Evolutionary conservation across 192 early-diverging fungal species (phyloP).

Genomic region (Backusella mclennaniae): DNA sequence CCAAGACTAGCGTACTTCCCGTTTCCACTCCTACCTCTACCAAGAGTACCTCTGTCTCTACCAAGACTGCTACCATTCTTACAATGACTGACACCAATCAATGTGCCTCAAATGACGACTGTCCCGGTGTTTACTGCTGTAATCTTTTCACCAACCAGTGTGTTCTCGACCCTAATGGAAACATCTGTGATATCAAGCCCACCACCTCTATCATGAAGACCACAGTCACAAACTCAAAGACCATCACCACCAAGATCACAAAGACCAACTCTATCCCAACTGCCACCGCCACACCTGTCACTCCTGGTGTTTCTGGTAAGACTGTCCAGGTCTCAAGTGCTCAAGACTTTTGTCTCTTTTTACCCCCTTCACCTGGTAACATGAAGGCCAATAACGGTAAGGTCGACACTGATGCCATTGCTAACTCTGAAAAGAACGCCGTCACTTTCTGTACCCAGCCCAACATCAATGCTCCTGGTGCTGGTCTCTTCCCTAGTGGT

Average conservation of each 20-base stretch:
- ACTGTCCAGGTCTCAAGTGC: conserved; percentile 19
- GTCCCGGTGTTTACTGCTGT: conserved; percentile 26
- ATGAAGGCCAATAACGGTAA: conserved; percentile 15
- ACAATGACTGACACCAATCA: conserved; percentile 10
- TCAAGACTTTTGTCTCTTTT: conserved; percentile 32
- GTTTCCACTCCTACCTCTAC: background rate
- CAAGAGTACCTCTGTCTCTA: background rate
- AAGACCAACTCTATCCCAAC: conserved; percentile 1
- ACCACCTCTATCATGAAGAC: background rate
- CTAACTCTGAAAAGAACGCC: conserved; percentile 41
- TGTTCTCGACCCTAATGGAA: conserved; percentile 23
- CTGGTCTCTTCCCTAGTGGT: conserved; percentile 34
- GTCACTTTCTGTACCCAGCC: conserved; percentile 46
- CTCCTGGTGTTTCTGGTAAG: conserved; percentile 14
- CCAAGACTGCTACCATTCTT: conserved; percentile 13
- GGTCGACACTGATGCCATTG: conserved; percentile 36
- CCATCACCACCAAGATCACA: conserved; percentile 13
- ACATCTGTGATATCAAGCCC: conserved; percentile 26
- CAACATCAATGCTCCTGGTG: conserved; percentile 34
- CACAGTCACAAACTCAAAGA: background rate
- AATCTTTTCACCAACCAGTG: conserved; percentile 23
- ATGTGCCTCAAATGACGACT: conserved; percentile 17
- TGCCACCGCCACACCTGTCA: background rate
- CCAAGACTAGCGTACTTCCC: background rate
- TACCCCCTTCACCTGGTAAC: conserved; percentile 41